phyloP scores from a whole-genome alignment of 2,329 filamentous ascomycete genomes.

The Hypoxylon sp. region DNA sequence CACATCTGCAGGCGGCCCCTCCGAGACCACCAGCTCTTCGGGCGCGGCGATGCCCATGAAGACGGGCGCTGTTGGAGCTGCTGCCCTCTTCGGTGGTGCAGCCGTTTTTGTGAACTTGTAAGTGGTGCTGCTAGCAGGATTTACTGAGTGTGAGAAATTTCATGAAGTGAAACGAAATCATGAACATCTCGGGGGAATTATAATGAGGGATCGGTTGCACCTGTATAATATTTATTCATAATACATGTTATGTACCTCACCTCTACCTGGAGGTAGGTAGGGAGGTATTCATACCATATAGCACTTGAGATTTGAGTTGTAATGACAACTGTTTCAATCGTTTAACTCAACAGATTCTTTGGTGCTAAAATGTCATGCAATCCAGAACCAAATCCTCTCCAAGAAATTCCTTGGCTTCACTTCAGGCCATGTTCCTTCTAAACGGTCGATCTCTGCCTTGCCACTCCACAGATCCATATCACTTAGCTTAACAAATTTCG shows the following conservation, averaged over 20 bases:
- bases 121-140: background rate
- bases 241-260: background rate
- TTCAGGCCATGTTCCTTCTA: conserved; percentile 58
- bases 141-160: background rate
- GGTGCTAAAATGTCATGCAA: conserved; percentile 50
- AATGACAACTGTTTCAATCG: conserved; percentile 6
- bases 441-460: conserved; percentile 58
- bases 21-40: conserved; percentile 57
- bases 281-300: background rate
- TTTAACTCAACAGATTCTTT: background rate
- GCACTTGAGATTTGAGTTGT: conserved; percentile 6
- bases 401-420: conserved; percentile 57
- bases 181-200: background rate
- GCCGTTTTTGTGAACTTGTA: conserved; percentile 47
- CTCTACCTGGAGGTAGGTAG: no score
- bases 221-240: conserved; percentile 18
- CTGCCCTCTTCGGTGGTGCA: conserved; percentile 50
- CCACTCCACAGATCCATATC: conserved; percentile 62
- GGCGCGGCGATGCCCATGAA: conserved; percentile 52
- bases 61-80: conserved; percentile 59
- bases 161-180: conserved; percentile 21
- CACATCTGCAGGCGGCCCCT: conserved; percentile 50
- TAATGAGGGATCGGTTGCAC: background rate
- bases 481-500: conserved; percentile 60
- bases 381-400: conserved; percentile 60